Evolutionary conservation across 2,329 filamentous ascomycete species (phyloP).

Genomic region (Cladosporium sp.): DNA sequence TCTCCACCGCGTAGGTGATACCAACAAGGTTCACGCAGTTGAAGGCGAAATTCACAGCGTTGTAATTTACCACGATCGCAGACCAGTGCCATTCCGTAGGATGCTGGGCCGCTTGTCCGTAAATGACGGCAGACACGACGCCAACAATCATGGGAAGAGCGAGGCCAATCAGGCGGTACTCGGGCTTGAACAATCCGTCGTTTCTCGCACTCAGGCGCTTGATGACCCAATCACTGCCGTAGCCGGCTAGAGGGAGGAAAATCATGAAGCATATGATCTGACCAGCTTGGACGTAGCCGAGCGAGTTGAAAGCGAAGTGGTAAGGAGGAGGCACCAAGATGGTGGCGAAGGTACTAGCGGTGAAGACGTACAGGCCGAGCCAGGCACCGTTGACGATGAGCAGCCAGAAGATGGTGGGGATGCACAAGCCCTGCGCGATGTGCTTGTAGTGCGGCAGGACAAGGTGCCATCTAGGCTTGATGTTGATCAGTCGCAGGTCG

Average conservation of each 20-base stretch:
- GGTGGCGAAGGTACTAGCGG: conserved; percentile 41
- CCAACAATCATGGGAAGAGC: conserved; percentile 40
- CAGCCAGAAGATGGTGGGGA: conserved; percentile 44
- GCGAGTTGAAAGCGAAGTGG: conserved; percentile 37
- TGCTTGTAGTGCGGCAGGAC: conserved; percentile 25
- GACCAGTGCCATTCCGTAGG: conserved; percentile 41
- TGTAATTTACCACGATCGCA: conserved; percentile 33
- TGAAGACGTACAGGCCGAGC: conserved; percentile 43
- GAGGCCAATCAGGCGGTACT: conserved; percentile 38
- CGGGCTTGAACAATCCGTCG: conserved; percentile 42
- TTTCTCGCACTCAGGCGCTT: conserved; percentile 37
- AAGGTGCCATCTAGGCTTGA: conserved; percentile 3
- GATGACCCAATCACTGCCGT: conserved; percentile 40
- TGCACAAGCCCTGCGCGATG: conserved; percentile 38
- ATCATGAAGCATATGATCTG: conserved; percentile 41
- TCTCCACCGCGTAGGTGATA: conserved; percentile 46
- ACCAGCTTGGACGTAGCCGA: conserved; percentile 41
- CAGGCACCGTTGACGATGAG: conserved; percentile 39
- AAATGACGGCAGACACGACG: conserved; percentile 38
- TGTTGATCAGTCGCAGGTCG: conserved; percentile 11
- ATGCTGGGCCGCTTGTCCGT: conserved; percentile 39
- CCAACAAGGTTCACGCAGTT: conserved; percentile 45
- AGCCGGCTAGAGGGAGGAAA: conserved; percentile 40
- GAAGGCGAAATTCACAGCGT: conserved; percentile 39
- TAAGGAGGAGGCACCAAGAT: conserved; percentile 40